Base-by-base conservation (phyloP, 306 rosid species). In the Medicago lupulina region DNA sequence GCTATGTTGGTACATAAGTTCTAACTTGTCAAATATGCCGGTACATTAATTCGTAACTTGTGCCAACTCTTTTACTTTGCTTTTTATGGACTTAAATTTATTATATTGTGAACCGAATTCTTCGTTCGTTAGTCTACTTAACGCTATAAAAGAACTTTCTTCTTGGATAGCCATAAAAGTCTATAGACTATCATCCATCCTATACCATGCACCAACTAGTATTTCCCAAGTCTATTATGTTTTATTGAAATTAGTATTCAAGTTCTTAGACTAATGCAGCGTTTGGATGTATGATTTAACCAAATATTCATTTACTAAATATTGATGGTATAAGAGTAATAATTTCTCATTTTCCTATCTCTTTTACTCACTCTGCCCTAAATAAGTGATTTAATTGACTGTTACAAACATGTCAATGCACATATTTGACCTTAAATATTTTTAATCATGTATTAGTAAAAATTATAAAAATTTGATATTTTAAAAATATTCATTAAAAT, bases 41-140 rank as follows among this genome's bases (percentile, higher is more conserved):
- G 36, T 51, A 38, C 19, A 71, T 57, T 19, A 19, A 21, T 57
- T 57, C 2, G 8, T 57, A 57, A 3, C 77, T 61, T 31, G 78
- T 51, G 74, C 21, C 67, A 54, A 55, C 60, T 67, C 36, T 67
- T 67, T 66, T 67, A 28, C 74, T 54, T 47, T 76, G 55, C 80
- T 16, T 66, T 57, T 59, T 73, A 70, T 53, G 60, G 46, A 31
- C 17, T 31, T 10, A 0, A 59, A 41, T 41, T 58, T 73, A 44
- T 73, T 59, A 23, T 9, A 43, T 11, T 9, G 16, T 15, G 43
- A 73, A 73, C 57, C 67, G 13, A 57, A 73, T 41, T 58, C 55
- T 73, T 57, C 23, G 41, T 39, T 72, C 0, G 67, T 41, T 72
- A 18, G 54, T 61, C 47, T 28, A 54, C 39, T 39, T 46, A 15